Base-by-base conservation (phyloP, 345 rosid species). In the Ceriops decandra region DNA sequence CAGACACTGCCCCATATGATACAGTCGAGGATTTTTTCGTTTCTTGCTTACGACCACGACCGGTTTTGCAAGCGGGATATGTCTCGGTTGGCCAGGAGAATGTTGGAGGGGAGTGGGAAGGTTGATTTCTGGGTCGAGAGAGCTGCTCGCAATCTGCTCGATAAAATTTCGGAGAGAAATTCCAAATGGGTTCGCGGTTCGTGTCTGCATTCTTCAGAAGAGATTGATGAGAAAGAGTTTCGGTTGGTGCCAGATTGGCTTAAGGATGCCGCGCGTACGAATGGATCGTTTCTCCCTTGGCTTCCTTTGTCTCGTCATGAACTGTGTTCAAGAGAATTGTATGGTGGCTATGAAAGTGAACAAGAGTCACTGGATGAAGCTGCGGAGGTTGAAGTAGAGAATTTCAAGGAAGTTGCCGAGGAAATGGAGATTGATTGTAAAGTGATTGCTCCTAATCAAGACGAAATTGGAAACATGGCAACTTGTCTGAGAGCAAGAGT, bases 91-190 rank as follows among this genome's bases (percentile, higher is more conserved):
- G 86, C 88, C n/a, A 73, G 81, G 63, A 72, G 70, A 21, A 49
- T 92, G n/a, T 52, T 87, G 84, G 32, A 68, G 20, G 81, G 68
- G 1, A 22, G 60, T 33, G 64, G 70, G 8, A 81, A 33, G 58
- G 62, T 76, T 10, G 89, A 85, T 62, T 88, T 88, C 60, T 90
- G 91, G 93, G 96, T 83, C 32, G 72, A 70, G 73, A 85, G 72
- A 60, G 87, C 84, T 68, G 91, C 95, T 47, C 87, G 72, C 17
- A 74, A 86, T 73, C 86, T 92, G 92, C 82, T 88, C 57, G 92
- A 83, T 47, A 74, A 51, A 67, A 16, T 87, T 84, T 79, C 90
- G 63, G 77, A 75, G 24, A 67, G 85, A 61, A 80, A 68, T 21
- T 63, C 59, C 35, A 75, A 82, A 31, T 72, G 85, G 79, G 63